Base-by-base conservation (phyloP, 805 yeast genomes). In the Dipodascus geniculatus region DNA sequence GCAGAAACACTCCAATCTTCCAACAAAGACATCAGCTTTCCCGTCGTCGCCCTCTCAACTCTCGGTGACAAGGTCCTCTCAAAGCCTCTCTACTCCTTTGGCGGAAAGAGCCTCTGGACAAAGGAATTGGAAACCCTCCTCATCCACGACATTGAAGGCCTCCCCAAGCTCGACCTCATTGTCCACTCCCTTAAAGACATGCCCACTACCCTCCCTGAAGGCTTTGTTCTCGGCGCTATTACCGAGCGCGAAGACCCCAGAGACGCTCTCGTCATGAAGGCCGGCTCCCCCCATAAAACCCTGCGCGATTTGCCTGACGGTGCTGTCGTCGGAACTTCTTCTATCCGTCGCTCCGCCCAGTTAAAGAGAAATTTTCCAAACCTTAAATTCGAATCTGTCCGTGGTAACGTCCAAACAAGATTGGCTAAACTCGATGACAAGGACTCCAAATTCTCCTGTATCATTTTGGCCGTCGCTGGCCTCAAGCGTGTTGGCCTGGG, bases 91-190 rank as follows among this genome's bases (percentile, higher is more conserved):
- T 93, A 91, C 68, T 80, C 96, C 2, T 93, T 93, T 70, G 98
- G 97, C 48, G 99, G 99, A 23, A 93, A 93, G 67, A 81, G 96
- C 0, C 68, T 93, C 22, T 93, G 99, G 99, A 93, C 99, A 2
- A 86, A 87, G 65, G 99, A 93, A 69, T 74, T 93, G 54, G 99
- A 93, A 69, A 82, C 82, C 22, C 71, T 89, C 50, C 71, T 91
- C 42, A 75, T 85, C 58, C 61, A 62, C 49, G 77, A 77, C 57
- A 73, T 77, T 49, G 75, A 81, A 23, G 90, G 84, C 24, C 81
- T 74, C 60, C 82, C 85, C 52, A 75, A 81, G 68, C 74, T 91
- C 50, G 97, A 93, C 66, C 72, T 91, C 69, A 84, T 93, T 64
- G 98, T 91, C 42, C 98, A 93, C 67, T 87, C 96, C 2, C 74